phyloP scores from a whole-genome alignment of 495 filamentous ascomycete species.

The Cetradonia linearis region DNA sequence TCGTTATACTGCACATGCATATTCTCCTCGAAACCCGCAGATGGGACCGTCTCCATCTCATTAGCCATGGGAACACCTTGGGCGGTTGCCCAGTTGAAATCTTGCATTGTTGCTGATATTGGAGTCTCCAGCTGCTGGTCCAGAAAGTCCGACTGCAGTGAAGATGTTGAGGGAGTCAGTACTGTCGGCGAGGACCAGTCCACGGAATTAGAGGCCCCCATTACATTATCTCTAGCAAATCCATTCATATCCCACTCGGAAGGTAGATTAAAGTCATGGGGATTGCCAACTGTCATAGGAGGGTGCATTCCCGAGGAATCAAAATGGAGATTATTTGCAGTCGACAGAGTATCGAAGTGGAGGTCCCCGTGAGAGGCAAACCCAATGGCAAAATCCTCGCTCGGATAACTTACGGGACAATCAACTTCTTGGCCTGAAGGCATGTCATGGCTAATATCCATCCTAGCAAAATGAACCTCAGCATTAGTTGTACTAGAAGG shows the following conservation, averaged over 20 bases:
- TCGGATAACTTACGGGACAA: constrained; percentile 1
- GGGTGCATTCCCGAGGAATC: constrained; percentile 8
- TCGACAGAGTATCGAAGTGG: not conserved
- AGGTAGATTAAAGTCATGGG: constrained; percentile 7
- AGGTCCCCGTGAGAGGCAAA: constrained; percentile 3
- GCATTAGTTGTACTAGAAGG: constrained; percentile 14
- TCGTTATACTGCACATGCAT: constrained; percentile 9
- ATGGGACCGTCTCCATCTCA: constrained; percentile 10
- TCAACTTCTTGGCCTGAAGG: constrained; percentile 9
- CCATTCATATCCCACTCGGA: constrained; percentile 12
- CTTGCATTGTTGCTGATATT: constrained; percentile 19
- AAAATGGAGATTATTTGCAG: not conserved
- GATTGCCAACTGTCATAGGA: constrained; percentile 5
- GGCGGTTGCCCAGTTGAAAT: constrained; percentile 12
- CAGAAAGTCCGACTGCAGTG: constrained; percentile 17
- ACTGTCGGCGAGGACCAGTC: constrained; percentile 19
- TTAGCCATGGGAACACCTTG: constrained; percentile 8
- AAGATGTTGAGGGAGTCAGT: constrained; percentile 19
- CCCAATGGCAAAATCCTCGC: constrained; percentile 5
- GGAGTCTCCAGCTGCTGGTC: constrained; percentile 17
- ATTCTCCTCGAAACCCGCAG: constrained; percentile 13
- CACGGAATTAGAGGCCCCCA: constrained; percentile 13
- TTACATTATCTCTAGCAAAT: not conserved
- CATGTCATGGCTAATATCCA: constrained; percentile 9
- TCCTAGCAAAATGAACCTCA: constrained; percentile 8